Conservation (phyloP, 2,329 filamentous ascomycete species). For the Phaeosphaeriaceae sp. region DNA sequence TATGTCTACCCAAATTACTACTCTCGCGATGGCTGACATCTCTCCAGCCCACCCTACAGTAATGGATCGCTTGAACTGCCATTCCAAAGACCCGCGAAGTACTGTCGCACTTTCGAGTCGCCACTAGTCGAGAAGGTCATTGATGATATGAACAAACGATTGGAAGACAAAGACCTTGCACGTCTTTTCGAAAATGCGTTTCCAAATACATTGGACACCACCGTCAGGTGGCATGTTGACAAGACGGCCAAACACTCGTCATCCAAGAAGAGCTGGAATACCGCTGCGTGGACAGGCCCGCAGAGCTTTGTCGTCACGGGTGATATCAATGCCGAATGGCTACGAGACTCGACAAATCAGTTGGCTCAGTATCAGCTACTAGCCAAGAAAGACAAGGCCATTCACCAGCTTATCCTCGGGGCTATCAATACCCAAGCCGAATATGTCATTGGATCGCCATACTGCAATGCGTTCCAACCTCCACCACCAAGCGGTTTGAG, state of each 20-base stretch:
- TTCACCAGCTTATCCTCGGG: slow-evolving; percentile 83
- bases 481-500: slow-evolving; percentile 80
- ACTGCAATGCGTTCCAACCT: slow-evolving; percentile 98
- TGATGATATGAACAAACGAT: slow-evolving; percentile 75
- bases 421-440: slow-evolving; percentile 97
- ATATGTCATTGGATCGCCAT: slow-evolving; percentile 91
- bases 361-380: slow-evolving; percentile 87
- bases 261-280: slow-evolving; percentile 38
- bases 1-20: slow-evolving; percentile 54
- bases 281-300: slow-evolving; percentile 76
- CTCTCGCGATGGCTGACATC: slow-evolving; percentile 49
- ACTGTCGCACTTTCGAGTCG: slow-evolving; percentile 90
- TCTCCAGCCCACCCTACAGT: slow-evolving; percentile 74
- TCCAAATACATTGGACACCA: slow-evolving; percentile 89
- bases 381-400: slow-evolving; percentile 78
- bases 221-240: slow-evolving; percentile 83
- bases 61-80: slow-evolving; percentile 80
- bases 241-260: slow-evolving; percentile 56
- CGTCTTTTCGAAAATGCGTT: slow-evolving; percentile 95
- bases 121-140: slow-evolving; percentile 89
- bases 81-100: slow-evolving; percentile 80
- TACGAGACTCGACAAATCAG: slow-evolving; percentile 93
- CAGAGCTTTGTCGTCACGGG: slow-evolving; percentile 95
- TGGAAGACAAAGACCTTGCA: slow-evolving; percentile 86
- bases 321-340: slow-evolving; percentile 92